A percentile compares a stretch with the other conserved stretches of the same genome.
Conservation (phyloP, 1,284 basidiomycete species). For the Cryptococcus depauperatus region DNA sequence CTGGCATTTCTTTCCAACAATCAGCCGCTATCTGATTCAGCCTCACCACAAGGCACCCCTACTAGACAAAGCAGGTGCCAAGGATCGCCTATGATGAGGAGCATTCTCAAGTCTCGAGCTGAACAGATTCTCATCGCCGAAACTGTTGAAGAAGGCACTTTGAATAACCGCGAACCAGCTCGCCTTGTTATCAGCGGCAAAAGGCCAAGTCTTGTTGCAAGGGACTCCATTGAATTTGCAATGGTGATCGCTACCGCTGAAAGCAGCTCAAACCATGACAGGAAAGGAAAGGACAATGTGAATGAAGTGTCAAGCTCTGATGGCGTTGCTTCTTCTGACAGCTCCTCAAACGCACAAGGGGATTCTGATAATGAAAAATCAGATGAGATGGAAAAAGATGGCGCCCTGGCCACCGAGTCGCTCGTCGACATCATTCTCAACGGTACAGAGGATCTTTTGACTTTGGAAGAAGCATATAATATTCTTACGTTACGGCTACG, state of each 20-base stretch:
- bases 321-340: not conserved
- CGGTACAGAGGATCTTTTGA: conserved; percentile 39
- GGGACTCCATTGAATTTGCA: conserved; percentile 33
- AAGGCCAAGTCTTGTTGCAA: conserved; percentile 23
- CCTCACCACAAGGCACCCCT: conserved; percentile 8
- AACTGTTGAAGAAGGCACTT: conserved; percentile 39
- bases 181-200: conserved; percentile 30
- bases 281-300: conserved; percentile 19
- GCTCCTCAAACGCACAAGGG: conserved; percentile 4
- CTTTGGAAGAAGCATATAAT: conserved; percentile 40
- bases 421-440: conserved; percentile 36
- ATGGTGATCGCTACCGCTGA: conserved; percentile 11
- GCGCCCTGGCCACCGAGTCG: conserved; percentile 27
- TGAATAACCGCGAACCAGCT: conserved; percentile 40
- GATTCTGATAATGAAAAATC: conserved; percentile 22
- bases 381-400: conserved; percentile 33
- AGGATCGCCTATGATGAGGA: conserved; percentile 11
- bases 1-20: conserved; percentile 4
- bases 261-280: conserved; percentile 5
- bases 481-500: conserved; percentile 26
- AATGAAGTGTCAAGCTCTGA: conserved; percentile 12
- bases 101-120: conserved; percentile 31
- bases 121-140: conserved; percentile 34
- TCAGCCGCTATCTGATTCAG: conserved; percentile 15
- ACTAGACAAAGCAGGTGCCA: conserved; percentile 1